Percentiles rank a stretch among this genome's conserved stretches.
These are phyloP conservation scores for Clonostachys solani DNA, from an alignment of 2,329 filamentous ascomycete genomes.

Conservation along the genomic window DNA sequence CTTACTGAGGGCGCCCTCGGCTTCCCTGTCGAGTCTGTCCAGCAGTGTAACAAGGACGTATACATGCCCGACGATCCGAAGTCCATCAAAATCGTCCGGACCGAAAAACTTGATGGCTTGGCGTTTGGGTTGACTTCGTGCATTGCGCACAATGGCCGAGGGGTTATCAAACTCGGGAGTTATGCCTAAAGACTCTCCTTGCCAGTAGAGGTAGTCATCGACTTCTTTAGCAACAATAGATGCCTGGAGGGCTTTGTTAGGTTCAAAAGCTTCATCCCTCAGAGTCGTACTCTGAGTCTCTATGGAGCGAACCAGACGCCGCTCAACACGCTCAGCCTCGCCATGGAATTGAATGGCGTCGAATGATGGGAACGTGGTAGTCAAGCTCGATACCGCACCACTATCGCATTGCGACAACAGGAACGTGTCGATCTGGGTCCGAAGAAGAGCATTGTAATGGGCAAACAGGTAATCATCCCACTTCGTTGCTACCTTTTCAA, in stretches of 20 bases:
- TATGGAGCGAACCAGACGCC: constrained; percentile 56
- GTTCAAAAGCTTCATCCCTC: constrained; percentile 53
- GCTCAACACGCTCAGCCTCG: constrained; percentile 45
- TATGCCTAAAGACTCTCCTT: constrained; percentile 42
- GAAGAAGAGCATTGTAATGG: constrained; percentile 80
- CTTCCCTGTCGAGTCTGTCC: constrained; percentile 41
- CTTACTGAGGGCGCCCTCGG: not conserved
- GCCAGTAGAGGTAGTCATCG: constrained; percentile 51
- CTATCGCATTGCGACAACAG: constrained; percentile 51
- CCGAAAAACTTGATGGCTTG: constrained; percentile 32
- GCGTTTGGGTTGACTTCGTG: constrained; percentile 21
- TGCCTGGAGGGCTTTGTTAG: constrained; percentile 73
- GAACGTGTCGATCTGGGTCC: constrained; percentile 75
- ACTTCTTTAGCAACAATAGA: constrained; percentile 65
- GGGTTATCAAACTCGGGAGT: not conserved
- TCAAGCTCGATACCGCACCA: constrained; percentile 46
- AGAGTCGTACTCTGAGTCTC: constrained; percentile 41
- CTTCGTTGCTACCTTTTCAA: constrained; percentile 69
- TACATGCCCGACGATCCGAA: constrained; percentile 66
- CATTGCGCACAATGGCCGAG: not conserved
- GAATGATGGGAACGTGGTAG: constrained; percentile 57
- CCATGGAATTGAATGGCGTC: constrained; percentile 62
- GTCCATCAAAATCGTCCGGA: constrained; percentile 54
- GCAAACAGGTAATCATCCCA: constrained; percentile 89
- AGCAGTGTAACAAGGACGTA: constrained; percentile 64